These are phyloP conservation scores for Venturia carpophila DNA, from an alignment of 2,329 filamentous ascomycete genomes.

Conservation along the genomic window DNA sequence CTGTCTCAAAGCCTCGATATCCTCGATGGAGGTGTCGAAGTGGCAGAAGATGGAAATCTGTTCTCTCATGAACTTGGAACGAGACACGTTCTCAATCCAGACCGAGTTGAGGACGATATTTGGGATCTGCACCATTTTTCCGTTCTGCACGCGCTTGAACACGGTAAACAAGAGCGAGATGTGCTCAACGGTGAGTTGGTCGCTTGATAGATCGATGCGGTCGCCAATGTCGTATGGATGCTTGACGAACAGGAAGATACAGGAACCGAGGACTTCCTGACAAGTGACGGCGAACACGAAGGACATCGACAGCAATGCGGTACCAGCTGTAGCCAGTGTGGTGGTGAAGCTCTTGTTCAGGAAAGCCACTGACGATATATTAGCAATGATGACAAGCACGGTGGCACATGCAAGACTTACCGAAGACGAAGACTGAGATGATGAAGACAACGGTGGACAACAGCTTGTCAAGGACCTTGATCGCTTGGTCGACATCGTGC, in stretches of 20 bases:
- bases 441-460: constrained; percentile 74
- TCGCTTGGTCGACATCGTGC: constrained; percentile 94
- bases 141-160: constrained; percentile 74
- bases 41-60: constrained; percentile 70
- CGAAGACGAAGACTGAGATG: constrained; percentile 74
- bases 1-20: constrained; percentile 72
- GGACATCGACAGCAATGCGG: constrained; percentile 85
- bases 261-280: constrained; percentile 94
- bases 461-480: constrained; percentile 81
- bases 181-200: constrained; percentile 76
- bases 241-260: constrained; percentile 98
- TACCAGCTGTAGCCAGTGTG: constrained; percentile 82
- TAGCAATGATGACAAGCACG: constrained; percentile 21
- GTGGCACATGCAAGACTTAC: constrained; percentile 39
- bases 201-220: constrained; percentile 67
- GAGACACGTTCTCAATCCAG: constrained; percentile 93
- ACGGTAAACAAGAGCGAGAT: constrained; percentile 91
- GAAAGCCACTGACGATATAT: constrained; percentile 57
- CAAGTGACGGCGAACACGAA: constrained; percentile 90
- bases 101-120: constrained; percentile 86
- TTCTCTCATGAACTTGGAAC: constrained; percentile 88
- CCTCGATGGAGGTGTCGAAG: constrained; percentile 82
- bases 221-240: constrained; percentile 96
- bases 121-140: constrained; percentile 74
- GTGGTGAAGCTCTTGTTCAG: constrained; percentile 79